Evolutionary conservation across 116 monocot genomes (phyloP).

Genomic region (Papilionanthe hybrid): DNA sequence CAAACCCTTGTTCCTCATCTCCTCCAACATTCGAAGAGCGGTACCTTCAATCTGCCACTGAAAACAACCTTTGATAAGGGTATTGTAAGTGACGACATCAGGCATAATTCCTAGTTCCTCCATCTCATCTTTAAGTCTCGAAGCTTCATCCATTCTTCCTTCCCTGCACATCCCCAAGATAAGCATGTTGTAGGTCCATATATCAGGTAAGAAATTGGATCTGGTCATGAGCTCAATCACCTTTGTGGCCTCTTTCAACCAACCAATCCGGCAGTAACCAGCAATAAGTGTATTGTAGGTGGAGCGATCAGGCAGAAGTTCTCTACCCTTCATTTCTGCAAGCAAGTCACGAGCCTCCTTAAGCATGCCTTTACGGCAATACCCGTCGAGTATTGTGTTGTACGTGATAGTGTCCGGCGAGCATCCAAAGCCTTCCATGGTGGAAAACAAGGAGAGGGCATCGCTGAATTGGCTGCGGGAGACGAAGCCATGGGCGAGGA

Average conservation of each 20-base stretch:
- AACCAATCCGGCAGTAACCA: constrained; percentile 63
- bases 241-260: constrained; percentile 72
- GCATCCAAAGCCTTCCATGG: constrained; percentile 46
- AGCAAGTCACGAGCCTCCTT: constrained; percentile 55
- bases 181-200: constrained; percentile 76
- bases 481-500: constrained; percentile 50
- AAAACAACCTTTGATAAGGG: constrained; percentile 72
- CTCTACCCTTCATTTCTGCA: constrained; percentile 62
- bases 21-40: constrained; percentile 48
- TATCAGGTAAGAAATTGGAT: constrained; percentile 50
- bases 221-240: constrained; percentile 61
- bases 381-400: constrained; percentile 74
- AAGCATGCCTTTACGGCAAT: constrained; percentile 68
- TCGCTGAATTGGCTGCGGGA: constrained; percentile 32
- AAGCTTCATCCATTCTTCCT: constrained; percentile 64
- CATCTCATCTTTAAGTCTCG: constrained; percentile 63
- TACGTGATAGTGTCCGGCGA: constrained; percentile 58
- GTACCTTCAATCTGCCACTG: constrained; percentile 25
- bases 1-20: constrained; percentile 58
- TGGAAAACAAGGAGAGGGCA: constrained; percentile 36
- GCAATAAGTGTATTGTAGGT: constrained; percentile 80
- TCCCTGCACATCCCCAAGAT: constrained; percentile 60
- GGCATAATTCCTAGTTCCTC: constrained; percentile 39
- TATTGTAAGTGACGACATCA: constrained; percentile 70
- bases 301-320: constrained; percentile 30